phyloP scores from a whole-genome alignment of 371 early-diverging fungal genomes.

The Catenaria anguillulae region DNA sequence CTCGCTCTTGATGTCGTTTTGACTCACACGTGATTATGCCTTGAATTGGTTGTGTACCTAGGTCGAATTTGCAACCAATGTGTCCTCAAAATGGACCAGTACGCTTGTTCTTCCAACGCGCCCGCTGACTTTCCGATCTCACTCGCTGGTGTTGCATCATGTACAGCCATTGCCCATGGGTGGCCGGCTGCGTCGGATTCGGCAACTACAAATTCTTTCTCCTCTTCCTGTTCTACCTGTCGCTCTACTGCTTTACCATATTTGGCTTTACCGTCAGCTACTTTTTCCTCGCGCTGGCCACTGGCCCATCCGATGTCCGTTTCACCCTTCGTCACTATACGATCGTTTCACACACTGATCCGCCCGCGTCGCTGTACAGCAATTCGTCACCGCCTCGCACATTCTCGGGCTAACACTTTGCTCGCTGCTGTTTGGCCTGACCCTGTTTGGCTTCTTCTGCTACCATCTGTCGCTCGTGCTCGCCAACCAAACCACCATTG shows the following conservation, averaged over 20 bases:
- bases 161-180: constrained; percentile 37
- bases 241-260: background rate
- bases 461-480: background rate
- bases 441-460: constrained; percentile 6
- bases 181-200: constrained; percentile 39
- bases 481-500: constrained; percentile 5
- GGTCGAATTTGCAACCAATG: constrained; percentile 26
- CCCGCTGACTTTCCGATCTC: background rate
- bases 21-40: too few species aligned
- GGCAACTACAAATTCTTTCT: constrained; percentile 35
- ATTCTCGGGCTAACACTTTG: background rate
- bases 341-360: too few species aligned
- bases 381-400: constrained; percentile 11
- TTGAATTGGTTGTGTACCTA: too few species aligned
- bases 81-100: constrained; percentile 43
- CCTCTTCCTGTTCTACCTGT: constrained; percentile 16
- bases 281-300: constrained; percentile 10
- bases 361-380: background rate
- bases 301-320: constrained; percentile 12
- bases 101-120: too few species aligned
- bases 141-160: too few species aligned
- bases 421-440: constrained; percentile 11
- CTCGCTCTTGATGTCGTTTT: background rate
- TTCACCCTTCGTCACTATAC: background rate
- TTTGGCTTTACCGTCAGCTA: background rate